Evolutionary conservation across 257 asterid species (phyloP), one percentile per base, ranked within the genome.

Genomic region (Haberlea rhodopensis): DNA sequence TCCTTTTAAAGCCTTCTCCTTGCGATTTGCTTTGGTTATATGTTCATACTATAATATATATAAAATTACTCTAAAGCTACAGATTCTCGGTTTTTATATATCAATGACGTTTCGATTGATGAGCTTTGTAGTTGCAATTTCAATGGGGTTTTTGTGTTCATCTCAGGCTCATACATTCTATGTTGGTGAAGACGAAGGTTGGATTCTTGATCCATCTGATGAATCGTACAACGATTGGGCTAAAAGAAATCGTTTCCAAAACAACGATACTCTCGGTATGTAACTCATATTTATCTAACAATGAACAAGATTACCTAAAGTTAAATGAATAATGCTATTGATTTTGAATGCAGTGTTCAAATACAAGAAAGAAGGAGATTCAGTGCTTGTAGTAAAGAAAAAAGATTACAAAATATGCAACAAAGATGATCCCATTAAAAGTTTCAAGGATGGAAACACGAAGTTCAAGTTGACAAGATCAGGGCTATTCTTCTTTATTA

Each of bases 181-280:
- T 18, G 85, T 76, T 29, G 90, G 90, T 1, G 84, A 67, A 2
- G 67, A 57, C 6, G 77, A 72, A 27, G 87, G 88, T 11, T 84
- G 86, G 86, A 64, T 65, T 5, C 60, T 65, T 19, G 57, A 67
- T 2, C 81, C 84, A 18, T 61, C 70, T 0, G 74, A 79, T 11
- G 23, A 72, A 64, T 18, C 51, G 19, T 78, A 82, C 37, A 67
- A 5, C 6, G 72, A 60, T 16, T 82, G 84, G 88, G 73, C 84
- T 0, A 40, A 67, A 46, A 54, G 67, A 69, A 40, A 71, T 60
- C 84, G 82, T 6, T 79, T 82, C 52, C 74, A 66, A 60, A 25
- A 78, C 59, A 58, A 82, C 4, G 88, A 84, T 49, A 68, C 67
- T 5, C 56, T 84, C 0, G 64, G 81, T 78, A 78, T 16, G 20